Percentiles rank a stretch among this genome's conserved stretches.
These are phyloP conservation scores for Globisporangium okanoganense DNA, from an alignment of 352 stramenopile genomes.

Conservation along the genomic window DNA sequence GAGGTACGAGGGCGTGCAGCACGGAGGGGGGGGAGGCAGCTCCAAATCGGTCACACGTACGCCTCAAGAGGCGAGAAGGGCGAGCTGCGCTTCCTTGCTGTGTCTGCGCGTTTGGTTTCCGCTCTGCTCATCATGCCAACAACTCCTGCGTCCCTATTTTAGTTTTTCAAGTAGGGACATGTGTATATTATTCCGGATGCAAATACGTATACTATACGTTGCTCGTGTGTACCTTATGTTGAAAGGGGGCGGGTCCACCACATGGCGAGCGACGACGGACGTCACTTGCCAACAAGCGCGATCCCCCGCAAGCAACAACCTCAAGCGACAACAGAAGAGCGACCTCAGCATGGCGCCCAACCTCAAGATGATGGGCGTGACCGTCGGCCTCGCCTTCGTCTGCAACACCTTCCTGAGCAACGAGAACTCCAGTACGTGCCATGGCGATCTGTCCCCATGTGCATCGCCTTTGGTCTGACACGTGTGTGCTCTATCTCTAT, in stretches of 20 bases:
- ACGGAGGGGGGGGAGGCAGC: background rate
- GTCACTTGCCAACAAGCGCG: constrained; percentile 1
- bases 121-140: constrained; percentile 8
- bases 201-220: background rate
- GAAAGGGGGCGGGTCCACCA: background rate
- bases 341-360: constrained; percentile 69
- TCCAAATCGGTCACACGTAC: background rate
- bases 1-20: background rate
- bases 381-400: constrained; percentile 50
- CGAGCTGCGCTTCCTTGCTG: background rate
- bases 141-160: background rate
- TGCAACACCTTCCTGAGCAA: constrained; percentile 68
- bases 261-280: background rate
- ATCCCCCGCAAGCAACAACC: background rate
- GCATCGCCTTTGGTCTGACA: too few species aligned
- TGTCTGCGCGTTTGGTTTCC: background rate
- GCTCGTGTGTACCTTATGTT: too few species aligned
- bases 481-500: constrained; percentile 3
- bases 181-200: background rate
- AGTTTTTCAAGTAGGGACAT: background rate
- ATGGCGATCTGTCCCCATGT: background rate
- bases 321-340: background rate
- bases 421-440: constrained; percentile 41
- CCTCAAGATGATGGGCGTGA: constrained; percentile 78
- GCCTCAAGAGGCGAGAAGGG: background rate